A percentile compares a stretch with the other conserved stretches of the same genome.
Evolutionary conservation across 2,329 filamentous ascomycete species (phyloP).

Genomic region (Trichophyton simii): DNA sequence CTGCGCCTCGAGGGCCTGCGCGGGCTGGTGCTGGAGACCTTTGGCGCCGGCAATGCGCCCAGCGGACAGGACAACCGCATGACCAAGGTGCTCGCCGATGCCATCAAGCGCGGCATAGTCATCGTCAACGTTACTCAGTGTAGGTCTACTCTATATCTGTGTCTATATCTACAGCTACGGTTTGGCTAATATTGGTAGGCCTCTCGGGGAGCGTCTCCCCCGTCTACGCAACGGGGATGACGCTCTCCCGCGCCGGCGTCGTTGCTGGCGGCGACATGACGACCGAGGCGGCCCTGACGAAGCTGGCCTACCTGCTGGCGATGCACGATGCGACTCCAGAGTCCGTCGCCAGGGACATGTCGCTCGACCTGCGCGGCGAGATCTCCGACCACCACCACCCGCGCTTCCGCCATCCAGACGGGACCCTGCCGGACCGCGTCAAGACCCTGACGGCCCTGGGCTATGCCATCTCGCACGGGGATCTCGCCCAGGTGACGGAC

Average conservation of each 20-base stretch:
- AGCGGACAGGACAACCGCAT: constrained; percentile 67
- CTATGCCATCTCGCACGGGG: constrained; percentile 64
- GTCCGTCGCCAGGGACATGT: constrained; percentile 60
- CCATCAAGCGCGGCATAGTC: constrained; percentile 66
- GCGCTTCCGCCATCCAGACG: constrained; percentile 62
- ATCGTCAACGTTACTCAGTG: constrained; percentile 91
- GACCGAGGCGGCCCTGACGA: constrained; percentile 79
- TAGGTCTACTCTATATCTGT: constrained; percentile 27
- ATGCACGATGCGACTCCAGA: constrained; percentile 49
- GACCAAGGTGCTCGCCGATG: constrained; percentile 62
- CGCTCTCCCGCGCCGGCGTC: constrained; percentile 69
- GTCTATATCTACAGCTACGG: no score
- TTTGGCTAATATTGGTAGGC: constrained; percentile 20
- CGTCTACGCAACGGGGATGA: constrained; percentile 64
- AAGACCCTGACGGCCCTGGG: constrained; percentile 63
- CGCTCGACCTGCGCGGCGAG: constrained; percentile 66
- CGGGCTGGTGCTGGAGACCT: constrained; percentile 79
- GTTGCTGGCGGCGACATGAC: constrained; percentile 85
- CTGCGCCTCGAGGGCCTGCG: constrained; percentile 62
- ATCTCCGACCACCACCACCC: constrained; percentile 64
- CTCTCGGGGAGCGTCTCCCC: constrained; percentile 60
- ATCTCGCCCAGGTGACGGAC: constrained; percentile 52
- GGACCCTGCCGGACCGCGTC: constrained; percentile 43
- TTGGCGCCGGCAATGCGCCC: constrained; percentile 85
- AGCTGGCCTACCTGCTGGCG: constrained; percentile 74